Base-by-base conservation (phyloP, 1,284 basidiomycete species). In the Limonomyces culmigenus region DNA sequence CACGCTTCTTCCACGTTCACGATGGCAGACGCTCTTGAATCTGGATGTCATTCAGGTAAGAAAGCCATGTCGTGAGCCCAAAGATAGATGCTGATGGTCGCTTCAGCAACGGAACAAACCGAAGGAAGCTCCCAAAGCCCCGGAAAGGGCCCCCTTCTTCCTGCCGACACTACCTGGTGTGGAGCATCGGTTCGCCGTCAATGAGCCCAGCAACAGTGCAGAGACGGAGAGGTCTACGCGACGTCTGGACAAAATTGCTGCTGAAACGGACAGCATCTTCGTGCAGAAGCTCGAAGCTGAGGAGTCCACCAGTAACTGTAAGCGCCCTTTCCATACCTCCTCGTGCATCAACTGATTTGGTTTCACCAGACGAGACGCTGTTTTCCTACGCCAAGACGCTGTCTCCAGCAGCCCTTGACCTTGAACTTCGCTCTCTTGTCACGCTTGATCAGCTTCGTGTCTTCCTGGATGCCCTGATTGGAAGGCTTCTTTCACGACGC, bases 111-210 rank as follows among this genome's bases (percentile, higher is more conserved):
- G 92, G 33, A 97, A 98, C 55, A 95, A 93, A 64, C 92, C 95
- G 5, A 92, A 84, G 55, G 91, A 96, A 45, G 70, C 89, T 0
- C 89, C 89, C 3, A 96, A 97, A 58, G 85, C 80, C 27, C 88
- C 89, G 3, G 91, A 96, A 57, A 72, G 85, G 42, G 93, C 91
- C 1, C 95, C 95, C 0, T 99, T 99, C 67, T 99, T 98, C 67
- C 60, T 99, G 13, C 91, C 91, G 5, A 88, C 87, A 1, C 58
- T 96, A 3, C 70, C 86, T 12, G 88, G 87, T 12, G 69, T 88
- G 15, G 81, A 91, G 43, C 67, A 74, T 12, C 67, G 83, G 13
- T 92, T 92, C 51, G 78, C 72, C 17, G 49, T 77, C 3, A 62
- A 65, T 19, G 53, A 39, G 50, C n/a, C n/a, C 50, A 34, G 43